A percentile compares a stretch with the other conserved stretches of the same genome.
Evolutionary conservation across 73 alveolate genomes (phyloP).

Genomic region (Paramecium tetraurelia): DNA sequence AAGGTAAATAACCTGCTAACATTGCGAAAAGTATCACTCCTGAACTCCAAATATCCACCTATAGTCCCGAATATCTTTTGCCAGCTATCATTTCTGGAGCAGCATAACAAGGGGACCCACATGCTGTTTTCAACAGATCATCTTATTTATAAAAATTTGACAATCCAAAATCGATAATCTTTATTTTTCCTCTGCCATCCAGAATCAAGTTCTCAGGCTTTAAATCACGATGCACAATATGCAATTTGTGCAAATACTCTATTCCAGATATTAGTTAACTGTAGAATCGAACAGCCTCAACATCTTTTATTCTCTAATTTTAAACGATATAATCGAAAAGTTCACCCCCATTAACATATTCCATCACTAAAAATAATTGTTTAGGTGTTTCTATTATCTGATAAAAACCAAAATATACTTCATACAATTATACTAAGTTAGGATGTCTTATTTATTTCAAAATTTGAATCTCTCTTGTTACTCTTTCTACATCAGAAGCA

Average conservation of each 20-base stretch:
- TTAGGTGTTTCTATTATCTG: constrained; percentile 73
- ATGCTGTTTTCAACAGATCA: constrained; percentile 91
- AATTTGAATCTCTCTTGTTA: constrained; percentile 92
- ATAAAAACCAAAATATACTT: constrained; percentile 26
- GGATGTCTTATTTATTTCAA: constrained; percentile 90
- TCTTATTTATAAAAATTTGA: constrained; percentile 79
- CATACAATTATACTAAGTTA: constrained; percentile 85
- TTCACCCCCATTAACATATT: constrained; percentile 93
- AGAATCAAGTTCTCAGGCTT: constrained; percentile 95
- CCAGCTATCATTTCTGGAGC: constrained; percentile 97
- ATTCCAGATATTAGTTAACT: constrained; percentile 87
- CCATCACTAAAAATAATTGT: constrained; percentile 89
- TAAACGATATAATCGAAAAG: constrained; percentile 88
- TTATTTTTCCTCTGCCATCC: constrained; percentile 76
- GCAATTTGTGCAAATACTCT: constrained; percentile 86
- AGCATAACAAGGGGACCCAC: constrained; percentile 99
- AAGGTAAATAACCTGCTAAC: constrained; percentile 88
- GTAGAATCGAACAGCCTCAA: constrained; percentile 84
- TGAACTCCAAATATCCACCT: constrained; percentile 85
- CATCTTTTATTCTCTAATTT: constrained; percentile 76
- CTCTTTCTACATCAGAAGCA: constrained; percentile 89
- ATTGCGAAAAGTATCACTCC: constrained; percentile 89
- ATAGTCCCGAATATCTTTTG: constrained; percentile 72
- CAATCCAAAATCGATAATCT: constrained; percentile 95
- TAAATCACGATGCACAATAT: constrained; percentile 90